Evolutionary conservation across 192 early-diverging fungal species (phyloP), one percentile per base, ranked within the genome.

Genomic region (Pecoramyces ruminantium): DNA sequence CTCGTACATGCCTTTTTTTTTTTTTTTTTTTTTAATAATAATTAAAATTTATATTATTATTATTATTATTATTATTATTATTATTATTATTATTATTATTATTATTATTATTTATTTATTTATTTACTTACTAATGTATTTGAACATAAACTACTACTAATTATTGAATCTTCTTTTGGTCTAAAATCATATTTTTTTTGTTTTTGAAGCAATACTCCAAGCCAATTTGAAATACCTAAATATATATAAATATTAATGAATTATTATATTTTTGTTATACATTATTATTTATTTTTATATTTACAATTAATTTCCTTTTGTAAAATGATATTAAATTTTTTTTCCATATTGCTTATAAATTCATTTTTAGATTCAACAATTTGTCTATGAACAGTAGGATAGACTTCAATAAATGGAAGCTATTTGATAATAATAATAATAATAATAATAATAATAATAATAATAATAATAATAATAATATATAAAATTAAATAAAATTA

Each of bases 131-230:
- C 38, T 13, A 15, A 1, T n/a, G 51, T 67, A 67, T 67, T 67
- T 9, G 51, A 2, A n/a, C 51, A 67, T n/a, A 67, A 67, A 11
- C 51, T 67, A 67, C 51, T 67, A 67, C 51, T 67, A 25, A 67
- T 11, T 8, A 67, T 67, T 9, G 51, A 90, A 77, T 96, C 96
- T 81, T 98, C 96, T 81, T 93, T 95, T 27, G 96, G 95, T 42
- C 90, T 90, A 82, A 94, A 99, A 82, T 99, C 97, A n/a, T 87
- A 86, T 79, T 93, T 93, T 82, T 94, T 95, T 84, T 98, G 97
- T 82, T 89, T 90, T 28, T 85, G 81, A 29, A 99, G 87, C 12
- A 93, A 83, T 8, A 87, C 83, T 39, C 85, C 85, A 34, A 98
- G 85, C 92, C 93, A 95, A 39, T 90, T 87, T 67, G 92, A 85